Percentiles rank a stretch among this genome's conserved stretches.
These are phyloP conservation scores for Cymodocea nodosa DNA, from an alignment of 116 monocot species.

Conservation along the genomic window DNA sequence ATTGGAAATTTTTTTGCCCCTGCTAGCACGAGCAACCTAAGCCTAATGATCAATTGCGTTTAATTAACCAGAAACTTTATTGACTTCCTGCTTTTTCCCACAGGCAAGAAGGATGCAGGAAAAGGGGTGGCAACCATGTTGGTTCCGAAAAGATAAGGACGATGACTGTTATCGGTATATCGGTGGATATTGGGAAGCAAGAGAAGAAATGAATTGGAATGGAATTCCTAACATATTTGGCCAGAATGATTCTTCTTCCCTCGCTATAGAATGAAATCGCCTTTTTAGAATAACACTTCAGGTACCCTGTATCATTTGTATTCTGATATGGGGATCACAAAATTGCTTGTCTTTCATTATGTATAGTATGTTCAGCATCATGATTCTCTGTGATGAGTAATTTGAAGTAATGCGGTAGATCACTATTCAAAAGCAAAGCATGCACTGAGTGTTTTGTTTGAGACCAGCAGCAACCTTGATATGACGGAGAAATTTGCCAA, in stretches of 20 bases:
- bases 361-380: conserved; percentile 3
- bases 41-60: too few relatives aligned
- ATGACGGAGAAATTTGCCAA: not conserved
- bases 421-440: not conserved
- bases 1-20: too few relatives aligned
- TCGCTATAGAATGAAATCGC: conserved; percentile 3
- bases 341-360: not conserved
- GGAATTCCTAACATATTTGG: conserved; percentile 82
- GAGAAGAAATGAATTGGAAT: conserved; percentile 55
- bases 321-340: not conserved
- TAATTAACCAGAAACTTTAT: not conserved
- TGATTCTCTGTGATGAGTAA: not conserved
- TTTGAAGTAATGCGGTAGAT: not conserved
- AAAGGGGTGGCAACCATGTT: conserved; percentile 88
- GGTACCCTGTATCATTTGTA: not conserved
- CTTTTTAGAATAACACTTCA: not conserved
- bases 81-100: not conserved
- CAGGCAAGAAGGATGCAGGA: conserved; percentile 88
- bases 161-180: conserved; percentile 62
- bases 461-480: not conserved
- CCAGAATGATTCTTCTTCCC: conserved; percentile 10
- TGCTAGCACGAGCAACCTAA: too few relatives aligned
- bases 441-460: not conserved
- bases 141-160: conserved; percentile 78
- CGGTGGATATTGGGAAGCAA: conserved; percentile 92